phyloP scores from a whole-genome alignment of 495 filamentous ascomycete species.

The Aspergillus panamensis region DNA sequence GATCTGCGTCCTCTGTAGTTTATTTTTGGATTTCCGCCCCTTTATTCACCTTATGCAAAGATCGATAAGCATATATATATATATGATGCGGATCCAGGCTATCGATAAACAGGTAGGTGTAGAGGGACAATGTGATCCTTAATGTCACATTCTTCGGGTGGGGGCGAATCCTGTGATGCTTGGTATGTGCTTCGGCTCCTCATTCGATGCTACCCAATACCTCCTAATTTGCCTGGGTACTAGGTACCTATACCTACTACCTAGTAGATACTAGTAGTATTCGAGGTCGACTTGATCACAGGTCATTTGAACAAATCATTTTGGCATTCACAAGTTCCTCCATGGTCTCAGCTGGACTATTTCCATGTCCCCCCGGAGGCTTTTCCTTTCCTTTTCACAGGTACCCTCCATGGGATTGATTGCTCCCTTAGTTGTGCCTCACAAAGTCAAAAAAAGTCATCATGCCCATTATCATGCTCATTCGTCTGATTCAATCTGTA shows the following conservation, averaged over 20 bases:
- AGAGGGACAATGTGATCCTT: not conserved
- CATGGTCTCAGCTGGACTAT: not conserved
- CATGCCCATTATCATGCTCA: not conserved
- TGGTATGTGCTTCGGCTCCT: not conserved
- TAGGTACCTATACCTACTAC: too few relatives aligned
- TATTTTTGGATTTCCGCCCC: not conserved
- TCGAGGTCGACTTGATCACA: not conserved
- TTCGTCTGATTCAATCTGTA: not conserved
- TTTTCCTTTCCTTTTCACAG: not conserved
- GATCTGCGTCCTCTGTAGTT: not conserved
- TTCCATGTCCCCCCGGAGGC: not conserved
- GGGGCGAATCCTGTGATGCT: conserved; percentile 7
- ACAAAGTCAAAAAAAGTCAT: too few relatives aligned
- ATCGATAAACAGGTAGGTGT: not conserved
- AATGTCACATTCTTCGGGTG: conserved; percentile 3
- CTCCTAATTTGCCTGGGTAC: not conserved
- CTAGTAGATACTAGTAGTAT: too few relatives aligned
- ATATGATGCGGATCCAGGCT: not conserved
- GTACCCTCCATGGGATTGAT: too few relatives aligned
- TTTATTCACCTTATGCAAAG: not conserved
- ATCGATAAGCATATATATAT: conserved; percentile 6
- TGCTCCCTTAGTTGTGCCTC: too few relatives aligned
- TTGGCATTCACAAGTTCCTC: not conserved
- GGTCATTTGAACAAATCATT: conserved; percentile 1
- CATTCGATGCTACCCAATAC: not conserved